Conservation (phyloP, 2,329 filamentous ascomycete genomes). For the Coniochaeta sp. region DNA sequence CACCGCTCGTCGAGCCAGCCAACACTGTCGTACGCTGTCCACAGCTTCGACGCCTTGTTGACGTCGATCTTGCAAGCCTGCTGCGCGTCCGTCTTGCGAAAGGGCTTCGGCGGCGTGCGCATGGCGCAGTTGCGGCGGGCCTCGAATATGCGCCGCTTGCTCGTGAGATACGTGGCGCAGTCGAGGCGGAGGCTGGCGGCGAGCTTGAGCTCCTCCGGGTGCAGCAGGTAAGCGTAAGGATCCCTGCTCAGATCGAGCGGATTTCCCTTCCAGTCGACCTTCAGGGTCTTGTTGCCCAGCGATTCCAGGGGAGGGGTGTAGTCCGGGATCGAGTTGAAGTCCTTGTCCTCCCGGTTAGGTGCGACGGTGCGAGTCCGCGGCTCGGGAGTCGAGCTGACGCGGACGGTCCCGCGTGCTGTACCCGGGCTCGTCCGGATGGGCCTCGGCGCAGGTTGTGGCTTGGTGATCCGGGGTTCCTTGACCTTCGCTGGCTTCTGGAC, state of each 20-base stretch:
- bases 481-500: constrained; percentile 17
- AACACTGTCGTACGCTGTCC: constrained; percentile 80
- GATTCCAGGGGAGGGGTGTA: constrained; percentile 63
- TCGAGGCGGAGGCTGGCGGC: constrained; percentile 76
- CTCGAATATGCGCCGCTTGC: constrained; percentile 86
- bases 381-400: constrained; percentile 40
- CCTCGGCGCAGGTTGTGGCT: constrained; percentile 19
- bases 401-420: constrained; percentile 21
- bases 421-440: constrained; percentile 24
- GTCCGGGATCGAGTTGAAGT: constrained; percentile 66
- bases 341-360: constrained; percentile 72
- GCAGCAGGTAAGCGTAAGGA: constrained; percentile 61
- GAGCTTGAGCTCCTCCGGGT: constrained; percentile 69
- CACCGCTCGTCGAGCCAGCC: constrained; percentile 62
- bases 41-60: constrained; percentile 92
- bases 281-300: constrained; percentile 61
- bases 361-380: constrained; percentile 41
- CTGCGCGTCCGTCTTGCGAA: constrained; percentile 91
- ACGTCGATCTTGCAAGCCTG: constrained; percentile 98
- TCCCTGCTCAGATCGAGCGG: constrained; percentile 70
- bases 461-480: constrained; percentile 9
- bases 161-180: constrained; percentile 82
- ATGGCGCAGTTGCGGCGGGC: constrained; percentile 63
- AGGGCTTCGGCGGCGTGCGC: constrained; percentile 56
- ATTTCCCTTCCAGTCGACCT: constrained; percentile 82